These are phyloP conservation scores for Gamsiella multidivaricata DNA, from an alignment of 192 early-diverging fungal genomes.

Conservation along the genomic window DNA sequence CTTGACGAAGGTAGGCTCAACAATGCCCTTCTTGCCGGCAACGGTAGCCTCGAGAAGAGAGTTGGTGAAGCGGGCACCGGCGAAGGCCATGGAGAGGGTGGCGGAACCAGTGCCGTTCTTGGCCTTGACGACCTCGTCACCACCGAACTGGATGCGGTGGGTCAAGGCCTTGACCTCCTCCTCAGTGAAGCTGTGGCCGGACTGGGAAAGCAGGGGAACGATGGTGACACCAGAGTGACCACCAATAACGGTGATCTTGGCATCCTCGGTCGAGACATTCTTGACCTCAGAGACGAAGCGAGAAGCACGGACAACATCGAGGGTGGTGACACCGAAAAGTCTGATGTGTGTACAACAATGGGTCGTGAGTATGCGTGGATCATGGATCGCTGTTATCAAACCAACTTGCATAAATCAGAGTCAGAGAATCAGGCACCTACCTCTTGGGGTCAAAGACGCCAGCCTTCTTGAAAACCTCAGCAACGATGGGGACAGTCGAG, in stretches of 20 bases:
- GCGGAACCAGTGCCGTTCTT: constrained; percentile 95
- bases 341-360: constrained; percentile 49
- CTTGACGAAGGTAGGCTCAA: constrained; percentile 90
- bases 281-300: constrained; percentile 88
- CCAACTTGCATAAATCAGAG: too few relatives aligned
- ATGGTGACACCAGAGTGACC: constrained; percentile 98
- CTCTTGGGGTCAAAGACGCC: constrained; percentile 87
- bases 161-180: constrained; percentile 90
- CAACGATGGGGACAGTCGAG: constrained; percentile 96
- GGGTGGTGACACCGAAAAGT: constrained; percentile 94
- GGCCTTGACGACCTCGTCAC: constrained; percentile 98
- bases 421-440: constrained; percentile 22
- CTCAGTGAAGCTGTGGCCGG: constrained; percentile 76
- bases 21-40: constrained; percentile 74
- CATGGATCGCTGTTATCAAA: background rate
- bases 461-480: constrained; percentile 92
- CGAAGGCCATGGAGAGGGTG: constrained; percentile 89
- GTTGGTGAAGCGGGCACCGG: constrained; percentile 88
- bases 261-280: constrained; percentile 72
- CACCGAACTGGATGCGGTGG: constrained; percentile 96
- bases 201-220: constrained; percentile 87
- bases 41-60: constrained; percentile 84
- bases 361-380: too few relatives aligned
- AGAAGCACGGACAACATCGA: constrained; percentile 95
- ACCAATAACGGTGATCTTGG: constrained; percentile 87